A percentile compares a stretch with the other conserved stretches of the same genome.
These are phyloP conservation scores for Mycosphaerella sp. DNA, from an alignment of 2,329 filamentous ascomycete species.

Conservation along the genomic window DNA sequence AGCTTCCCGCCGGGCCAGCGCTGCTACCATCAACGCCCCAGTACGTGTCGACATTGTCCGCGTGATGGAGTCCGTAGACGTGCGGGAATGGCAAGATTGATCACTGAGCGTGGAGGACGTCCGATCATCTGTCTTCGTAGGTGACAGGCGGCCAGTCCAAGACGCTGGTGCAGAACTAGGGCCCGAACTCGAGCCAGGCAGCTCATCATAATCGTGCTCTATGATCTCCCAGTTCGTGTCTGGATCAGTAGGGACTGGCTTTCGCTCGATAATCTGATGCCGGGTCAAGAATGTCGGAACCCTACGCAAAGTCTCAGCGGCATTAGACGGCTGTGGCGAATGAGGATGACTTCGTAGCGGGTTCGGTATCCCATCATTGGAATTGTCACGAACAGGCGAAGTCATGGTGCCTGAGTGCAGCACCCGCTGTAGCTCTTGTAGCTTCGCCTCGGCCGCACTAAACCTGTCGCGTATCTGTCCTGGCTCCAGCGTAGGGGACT, in stretches of 20 bases:
- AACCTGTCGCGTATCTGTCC: conserved; percentile 12
- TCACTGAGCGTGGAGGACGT: conserved; percentile 54
- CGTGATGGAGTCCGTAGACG: conserved; percentile 40
- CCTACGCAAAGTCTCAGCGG: conserved; percentile 24
- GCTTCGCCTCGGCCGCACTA: conserved; percentile 16
- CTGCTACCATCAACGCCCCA: conserved; percentile 35
- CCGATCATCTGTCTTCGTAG: conserved; percentile 50
- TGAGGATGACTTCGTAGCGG: conserved; percentile 34
- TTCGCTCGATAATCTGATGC: conserved; percentile 11
- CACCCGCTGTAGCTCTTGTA: conserved; percentile 16
- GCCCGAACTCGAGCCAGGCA: conserved; percentile 3
- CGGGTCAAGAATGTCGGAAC: conserved; percentile 24
- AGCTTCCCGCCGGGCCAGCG: conserved; percentile 18
- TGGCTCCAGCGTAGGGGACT: conserved; percentile 28
- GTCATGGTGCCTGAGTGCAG: conserved; percentile 9
- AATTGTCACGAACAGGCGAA: conserved; percentile 33
- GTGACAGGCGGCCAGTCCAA: conserved; percentile 39
- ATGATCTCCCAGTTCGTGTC: conserved; percentile 30
- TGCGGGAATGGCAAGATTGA: conserved; percentile 40
- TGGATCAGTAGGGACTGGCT: conserved; percentile 19
- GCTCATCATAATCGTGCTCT: conserved; percentile 14
- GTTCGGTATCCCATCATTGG: conserved; percentile 36
- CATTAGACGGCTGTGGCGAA: conserved; percentile 21
- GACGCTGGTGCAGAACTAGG: not conserved
- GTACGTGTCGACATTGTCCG: conserved; percentile 44